Evolutionary conservation across 371 early-diverging fungal genomes (phyloP), one percentile per base, ranked within the genome.

Genomic region (Entomophthora muscae): DNA sequence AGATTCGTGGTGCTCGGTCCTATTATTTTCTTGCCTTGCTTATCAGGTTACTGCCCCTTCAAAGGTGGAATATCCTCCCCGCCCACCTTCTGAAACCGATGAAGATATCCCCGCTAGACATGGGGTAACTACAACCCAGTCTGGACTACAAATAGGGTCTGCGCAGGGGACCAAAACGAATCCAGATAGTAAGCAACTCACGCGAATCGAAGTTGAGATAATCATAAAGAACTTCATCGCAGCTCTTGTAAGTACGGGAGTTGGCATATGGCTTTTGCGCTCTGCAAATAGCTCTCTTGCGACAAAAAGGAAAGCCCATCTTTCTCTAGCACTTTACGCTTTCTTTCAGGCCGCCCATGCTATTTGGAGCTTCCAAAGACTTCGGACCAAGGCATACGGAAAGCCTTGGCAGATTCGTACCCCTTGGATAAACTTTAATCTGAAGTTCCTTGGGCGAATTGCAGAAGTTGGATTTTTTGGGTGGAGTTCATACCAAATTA

Each of bases 351-450:
- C 56, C 3, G 28, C 12, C n/a, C 28, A 55, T 55, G 12, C 56
- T 26, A 7, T 55, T 7, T 55, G 56, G 56, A 24, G 12, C 12
- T 55, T 55, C n/a, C 56, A 55, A 55, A 55, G 28, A 55, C 12
- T 55, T 24, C 22, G 56, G 10, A 55, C 56, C 22, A 55, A 24
- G 24, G 10, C 22, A 17, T 55, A 12, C 13, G 22, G 22, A 55
- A 55, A 55, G 56, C 56, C 56, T 7, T 55, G 56, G 56, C 22
- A 55, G 22, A 55, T 55, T 13, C 24, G 3, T n/a, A 55, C 56
- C 10, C 56, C 56, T 55, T 55, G 56, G 56, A 24, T 55, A n/a
- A 55, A 55, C 28, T 55, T 55, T 55, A 55, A 55, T 26, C n/a
- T 55, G 56, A 55, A 55, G 22, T 26, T 55, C 12, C 12, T 55